These are phyloP conservation scores for Solanum hybrid DNA, from an alignment of 305 asterid species.

Conservation along the genomic window DNA sequence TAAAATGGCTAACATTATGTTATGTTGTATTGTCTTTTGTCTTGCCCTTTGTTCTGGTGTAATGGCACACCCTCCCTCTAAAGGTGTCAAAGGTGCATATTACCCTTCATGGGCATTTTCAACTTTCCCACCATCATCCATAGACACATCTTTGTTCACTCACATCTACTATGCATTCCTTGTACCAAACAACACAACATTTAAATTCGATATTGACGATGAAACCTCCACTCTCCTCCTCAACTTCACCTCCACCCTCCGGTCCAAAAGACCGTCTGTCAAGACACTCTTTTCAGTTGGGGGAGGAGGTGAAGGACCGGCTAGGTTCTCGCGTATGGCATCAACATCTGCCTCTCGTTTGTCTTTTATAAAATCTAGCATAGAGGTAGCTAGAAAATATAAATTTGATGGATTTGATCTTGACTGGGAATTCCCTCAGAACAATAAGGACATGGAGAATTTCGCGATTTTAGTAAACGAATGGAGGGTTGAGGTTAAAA, in stretches of 20 bases:
- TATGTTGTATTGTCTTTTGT: neutral
- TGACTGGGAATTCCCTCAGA: slow-evolving; percentile 73
- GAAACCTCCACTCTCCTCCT: slow-evolving; percentile 24
- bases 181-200: slow-evolving; percentile 37
- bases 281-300: slow-evolving; percentile 59
- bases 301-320: slow-evolving; percentile 39
- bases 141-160: slow-evolving; percentile 47
- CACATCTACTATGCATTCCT: slow-evolving; percentile 75
- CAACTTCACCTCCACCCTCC: slow-evolving; percentile 53
- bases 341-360: slow-evolving; percentile 25
- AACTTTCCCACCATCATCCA: slow-evolving; percentile 37
- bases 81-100: slow-evolving; percentile 51
- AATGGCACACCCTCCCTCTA: slow-evolving; percentile 8
- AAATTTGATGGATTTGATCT: slow-evolving; percentile 73
- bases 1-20: neutral
- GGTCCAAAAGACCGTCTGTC: slow-evolving; percentile 26
- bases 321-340: slow-evolving; percentile 40
- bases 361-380: slow-evolving; percentile 47
- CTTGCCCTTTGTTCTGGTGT: neutral
- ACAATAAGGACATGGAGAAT: slow-evolving; percentile 43
- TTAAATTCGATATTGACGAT: slow-evolving; percentile 29
- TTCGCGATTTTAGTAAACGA: slow-evolving; percentile 32
- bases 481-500: slow-evolving; percentile 53
- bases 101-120: slow-evolving; percentile 49
- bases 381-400: slow-evolving; percentile 44